A percentile compares a stretch with the other conserved stretches of the same genome.
Conservation (phyloP, 352 stramenopile species). For the Pythium chondricola region DNA sequence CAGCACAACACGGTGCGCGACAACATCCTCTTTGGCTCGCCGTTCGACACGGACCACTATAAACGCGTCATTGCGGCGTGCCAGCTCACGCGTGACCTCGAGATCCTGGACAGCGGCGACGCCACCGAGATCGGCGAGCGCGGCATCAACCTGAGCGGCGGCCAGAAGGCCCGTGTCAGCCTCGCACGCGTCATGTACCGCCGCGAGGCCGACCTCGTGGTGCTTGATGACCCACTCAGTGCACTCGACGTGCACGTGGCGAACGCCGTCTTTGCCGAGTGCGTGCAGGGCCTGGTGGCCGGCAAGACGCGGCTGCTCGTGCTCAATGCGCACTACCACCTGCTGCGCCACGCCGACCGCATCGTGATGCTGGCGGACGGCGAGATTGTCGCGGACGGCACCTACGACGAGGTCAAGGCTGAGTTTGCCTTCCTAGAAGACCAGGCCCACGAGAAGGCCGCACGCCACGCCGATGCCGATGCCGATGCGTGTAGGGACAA, state of each 20-base stretch:
- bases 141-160: slow-evolving; percentile 91
- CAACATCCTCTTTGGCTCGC: slow-evolving; percentile 51
- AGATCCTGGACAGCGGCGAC: slow-evolving; percentile 81
- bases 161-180: slow-evolving; percentile 86
- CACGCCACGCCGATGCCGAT: too few relatives aligned
- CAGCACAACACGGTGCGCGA: slow-evolving; percentile 42
- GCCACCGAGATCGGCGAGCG: slow-evolving; percentile 93
- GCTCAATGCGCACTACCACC: slow-evolving; percentile 90
- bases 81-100: slow-evolving; percentile 82
- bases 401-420: slow-evolving; percentile 50
- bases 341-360: slow-evolving; percentile 49
- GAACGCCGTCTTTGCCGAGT: slow-evolving; percentile 89
- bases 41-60: slow-evolving; percentile 23
- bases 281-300: slow-evolving; percentile 57
- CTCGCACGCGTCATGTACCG: slow-evolving; percentile 89
- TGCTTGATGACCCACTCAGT: slow-evolving; percentile 93
- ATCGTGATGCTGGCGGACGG: slow-evolving; percentile 72
- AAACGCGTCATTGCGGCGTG: slow-evolving; percentile 59
- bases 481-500: too few relatives aligned
- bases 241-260: slow-evolving; percentile 94
- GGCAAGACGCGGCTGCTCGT: slow-evolving; percentile 85
- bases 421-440: slow-evolving; percentile 24
- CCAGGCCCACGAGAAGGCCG: too few relatives aligned
- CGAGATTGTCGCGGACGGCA: slow-evolving; percentile 71
- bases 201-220: slow-evolving; percentile 79